Conservation (phyloP, 441 rosid genomes). For the Aquilaria agallochum region DNA sequence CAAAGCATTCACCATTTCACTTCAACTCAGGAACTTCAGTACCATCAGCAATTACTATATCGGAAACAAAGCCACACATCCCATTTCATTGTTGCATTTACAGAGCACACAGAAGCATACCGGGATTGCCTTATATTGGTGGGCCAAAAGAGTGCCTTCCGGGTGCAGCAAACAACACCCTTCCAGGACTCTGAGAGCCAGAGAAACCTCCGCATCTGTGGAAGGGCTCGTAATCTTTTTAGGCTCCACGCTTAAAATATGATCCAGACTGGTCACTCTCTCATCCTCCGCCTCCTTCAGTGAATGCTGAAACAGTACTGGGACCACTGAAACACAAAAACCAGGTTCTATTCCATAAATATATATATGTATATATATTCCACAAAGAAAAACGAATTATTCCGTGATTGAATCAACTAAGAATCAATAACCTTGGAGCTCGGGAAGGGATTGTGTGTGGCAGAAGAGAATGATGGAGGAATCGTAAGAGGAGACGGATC, state of each 20-base stretch:
- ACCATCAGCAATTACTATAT: neutral
- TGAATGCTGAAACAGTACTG: slow-evolving; percentile 67
- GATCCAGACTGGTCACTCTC: slow-evolving; percentile 62
- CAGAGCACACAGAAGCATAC: slow-evolving; percentile 20
- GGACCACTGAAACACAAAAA: slow-evolving; percentile 57
- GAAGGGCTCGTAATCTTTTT: slow-evolving; percentile 79
- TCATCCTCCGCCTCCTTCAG: slow-evolving; percentile 65
- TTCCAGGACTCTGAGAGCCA: slow-evolving; percentile 89
- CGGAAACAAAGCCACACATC: neutral
- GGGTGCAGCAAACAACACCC: slow-evolving; percentile 90
- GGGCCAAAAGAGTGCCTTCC: slow-evolving; percentile 74
- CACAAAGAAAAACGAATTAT: neutral
- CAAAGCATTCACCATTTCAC: neutral
- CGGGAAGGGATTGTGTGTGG: slow-evolving; percentile 66
- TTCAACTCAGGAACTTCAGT: neutral
- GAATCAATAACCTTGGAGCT: slow-evolving; percentile 56
- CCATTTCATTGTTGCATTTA: neutral
- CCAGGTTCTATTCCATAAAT: neutral
- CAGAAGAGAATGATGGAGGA: slow-evolving; percentile 62
- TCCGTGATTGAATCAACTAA: neutral
- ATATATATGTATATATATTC: neutral
- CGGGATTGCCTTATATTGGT: slow-evolving; percentile 71
- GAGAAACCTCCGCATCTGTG: slow-evolving; percentile 68
- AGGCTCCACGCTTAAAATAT: slow-evolving; percentile 76
- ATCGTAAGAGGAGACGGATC: slow-evolving; percentile 70